phyloP scores from a whole-genome alignment of 768 basidiomycete species.

The Pleurotus tuoliensis region DNA sequence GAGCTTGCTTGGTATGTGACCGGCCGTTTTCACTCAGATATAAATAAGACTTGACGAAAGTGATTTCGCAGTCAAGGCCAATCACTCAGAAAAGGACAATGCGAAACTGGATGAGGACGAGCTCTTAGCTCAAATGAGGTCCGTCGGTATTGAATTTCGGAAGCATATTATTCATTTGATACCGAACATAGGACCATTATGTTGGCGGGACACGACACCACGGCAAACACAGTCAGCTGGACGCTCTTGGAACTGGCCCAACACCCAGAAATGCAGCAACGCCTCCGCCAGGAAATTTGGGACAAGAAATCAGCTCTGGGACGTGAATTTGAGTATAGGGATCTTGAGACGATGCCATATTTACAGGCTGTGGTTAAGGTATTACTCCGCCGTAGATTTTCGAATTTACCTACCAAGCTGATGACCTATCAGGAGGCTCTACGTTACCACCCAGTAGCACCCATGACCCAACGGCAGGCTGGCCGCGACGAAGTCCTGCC shows the following conservation, averaged over 20 bases:
- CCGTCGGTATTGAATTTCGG: slow-evolving; percentile 17
- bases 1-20: slow-evolving; percentile 36
- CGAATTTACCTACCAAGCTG: neutral
- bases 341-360: slow-evolving; percentile 51
- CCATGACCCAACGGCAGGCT: slow-evolving; percentile 12
- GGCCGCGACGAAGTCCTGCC: slow-evolving; percentile 29
- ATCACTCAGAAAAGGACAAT: slow-evolving; percentile 41
- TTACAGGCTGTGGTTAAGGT: slow-evolving; percentile 11
- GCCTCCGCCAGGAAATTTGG: too few species aligned
- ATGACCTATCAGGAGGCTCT: slow-evolving; percentile 10
- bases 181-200: too few species aligned
- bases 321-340: slow-evolving; percentile 32
- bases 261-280: slow-evolving; percentile 8
- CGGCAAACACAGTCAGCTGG: neutral
- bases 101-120: slow-evolving; percentile 44
- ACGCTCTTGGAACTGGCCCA: slow-evolving; percentile 11
- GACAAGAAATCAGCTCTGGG: slow-evolving; percentile 22
- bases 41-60: neutral
- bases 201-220: too few species aligned
- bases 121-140: slow-evolving; percentile 49
- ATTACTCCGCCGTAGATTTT: neutral
- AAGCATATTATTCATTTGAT: too few species aligned
- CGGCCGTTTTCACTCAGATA: neutral
- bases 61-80: slow-evolving; percentile 42
- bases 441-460: slow-evolving; percentile 24